Conservation (phyloP, 495 filamentous ascomycete genomes). For the Gamarada debralockiae region DNA sequence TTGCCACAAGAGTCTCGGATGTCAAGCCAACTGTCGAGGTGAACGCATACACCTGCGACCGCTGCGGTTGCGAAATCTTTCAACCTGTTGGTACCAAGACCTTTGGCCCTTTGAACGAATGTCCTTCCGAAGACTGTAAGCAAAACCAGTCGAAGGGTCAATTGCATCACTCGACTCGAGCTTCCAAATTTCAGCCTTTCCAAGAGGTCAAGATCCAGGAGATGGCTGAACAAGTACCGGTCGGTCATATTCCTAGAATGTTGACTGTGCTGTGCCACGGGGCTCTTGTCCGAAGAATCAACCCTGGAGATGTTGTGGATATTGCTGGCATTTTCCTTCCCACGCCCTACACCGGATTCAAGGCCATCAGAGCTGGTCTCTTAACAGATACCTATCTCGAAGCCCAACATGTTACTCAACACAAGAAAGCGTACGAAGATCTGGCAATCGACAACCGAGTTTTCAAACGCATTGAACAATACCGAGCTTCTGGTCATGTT, state of each 20-base stretch:
- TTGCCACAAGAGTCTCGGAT: constrained; percentile 91
- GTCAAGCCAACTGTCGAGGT: constrained; percentile 97
- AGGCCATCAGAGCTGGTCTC: constrained; percentile 90
- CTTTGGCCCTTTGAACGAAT: constrained; percentile 79
- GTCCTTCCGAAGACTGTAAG: constrained; percentile 82
- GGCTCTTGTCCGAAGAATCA: constrained; percentile 75
- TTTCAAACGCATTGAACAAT: constrained; percentile 73
- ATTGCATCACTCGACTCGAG: constrained; percentile 86
- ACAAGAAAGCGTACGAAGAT: constrained; percentile 96
- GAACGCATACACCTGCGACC: constrained; percentile 95
- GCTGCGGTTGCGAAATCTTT: constrained; percentile 95
- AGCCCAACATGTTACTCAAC: constrained; percentile 86
- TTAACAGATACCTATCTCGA: constrained; percentile 96
- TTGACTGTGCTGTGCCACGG: constrained; percentile 90
- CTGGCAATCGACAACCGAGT: constrained; percentile 70
- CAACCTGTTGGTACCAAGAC: constrained; percentile 91
- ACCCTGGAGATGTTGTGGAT: constrained; percentile 91
- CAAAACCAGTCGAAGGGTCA: constrained; percentile 90
- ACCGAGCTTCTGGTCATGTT: constrained; percentile 77
- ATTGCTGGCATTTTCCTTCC: constrained; percentile 93
- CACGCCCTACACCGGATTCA: constrained; percentile 96
- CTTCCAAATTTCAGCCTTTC: constrained; percentile 95
- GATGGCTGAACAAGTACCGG: constrained; percentile 95
- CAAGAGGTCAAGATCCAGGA: constrained; percentile 99
- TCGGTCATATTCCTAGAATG: constrained; percentile 91